These are phyloP conservation scores for Pulicaria dysenterica DNA, from an alignment of 129 eudicot species.

Conservation along the genomic window DNA sequence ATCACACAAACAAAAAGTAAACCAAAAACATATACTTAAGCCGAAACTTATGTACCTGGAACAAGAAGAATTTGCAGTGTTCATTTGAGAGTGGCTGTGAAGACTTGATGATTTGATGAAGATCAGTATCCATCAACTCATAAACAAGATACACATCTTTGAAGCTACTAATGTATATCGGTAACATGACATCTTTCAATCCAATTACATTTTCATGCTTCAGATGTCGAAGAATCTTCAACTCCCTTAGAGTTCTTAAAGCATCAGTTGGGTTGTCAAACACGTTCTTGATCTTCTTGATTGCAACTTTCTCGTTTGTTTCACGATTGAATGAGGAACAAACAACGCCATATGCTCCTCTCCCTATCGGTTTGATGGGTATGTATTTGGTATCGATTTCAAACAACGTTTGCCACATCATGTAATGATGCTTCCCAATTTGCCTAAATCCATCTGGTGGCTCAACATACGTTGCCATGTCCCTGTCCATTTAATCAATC, in stretches of 20 bases:
- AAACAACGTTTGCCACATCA: conserved; percentile 67
- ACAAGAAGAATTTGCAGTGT: conserved; percentile 80
- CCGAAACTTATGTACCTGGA: conserved; percentile 51
- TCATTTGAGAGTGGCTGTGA: conserved; percentile 69
- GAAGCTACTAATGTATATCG: conserved; percentile 52
- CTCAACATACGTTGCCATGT: conserved; percentile 65
- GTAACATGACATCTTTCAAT: conserved; percentile 82
- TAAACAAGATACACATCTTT: conserved; percentile 81
- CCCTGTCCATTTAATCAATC: conserved; percentile 37
- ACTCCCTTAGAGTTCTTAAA: conserved; percentile 68
- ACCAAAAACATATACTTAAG: background rate
- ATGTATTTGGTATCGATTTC: conserved; percentile 74
- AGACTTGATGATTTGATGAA: conserved; percentile 80
- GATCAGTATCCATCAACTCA: conserved; percentile 89
- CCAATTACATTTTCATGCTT: conserved; percentile 78
- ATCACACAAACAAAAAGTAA: background rate
- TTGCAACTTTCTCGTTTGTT: conserved; percentile 80
- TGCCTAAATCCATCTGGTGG: conserved; percentile 55
- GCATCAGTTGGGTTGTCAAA: conserved; percentile 66
- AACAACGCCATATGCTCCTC: conserved; percentile 84
- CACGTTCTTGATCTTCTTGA: conserved; percentile 73
- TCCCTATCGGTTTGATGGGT: conserved; percentile 75
- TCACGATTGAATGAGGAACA: conserved; percentile 75
- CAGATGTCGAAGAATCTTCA: conserved; percentile 65
- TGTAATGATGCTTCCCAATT: conserved; percentile 66